Evolutionary conservation across 2,329 filamentous ascomycete species (phyloP), one percentile per base, ranked within the genome.

Genomic region (Aspergillus pseudoglaucus): DNA sequence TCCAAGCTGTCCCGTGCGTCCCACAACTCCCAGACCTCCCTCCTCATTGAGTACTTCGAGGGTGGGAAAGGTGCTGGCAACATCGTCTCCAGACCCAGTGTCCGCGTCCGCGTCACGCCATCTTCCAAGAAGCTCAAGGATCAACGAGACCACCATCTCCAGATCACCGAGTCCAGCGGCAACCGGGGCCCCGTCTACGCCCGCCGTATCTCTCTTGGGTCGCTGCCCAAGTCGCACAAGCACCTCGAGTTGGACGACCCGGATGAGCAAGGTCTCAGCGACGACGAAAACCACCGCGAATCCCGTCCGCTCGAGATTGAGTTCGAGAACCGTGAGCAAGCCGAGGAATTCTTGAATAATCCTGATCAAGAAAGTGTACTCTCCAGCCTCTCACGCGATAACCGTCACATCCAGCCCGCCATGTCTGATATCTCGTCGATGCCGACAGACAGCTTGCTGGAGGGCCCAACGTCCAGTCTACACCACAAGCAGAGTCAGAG

Each of bases 31-130:
- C 90, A 95, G 73, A 95, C 90, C 33, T 94, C 88, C 48, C 77
- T 96, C 56, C 77, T 96, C 60, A 96, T 96, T 61, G 90, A 96
- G 72, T 95, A 95, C 70, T 96, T 94, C 62, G 90, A 95, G 71
- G 87, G 83, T 57, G 82, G 84, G 53, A 90, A 79, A 48, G 76
- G 60, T 45, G 76, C 59, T 75, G 76, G 58, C 48, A 59, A 61
- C 61, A 73, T 75, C 30, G 79, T 82, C 58, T 84, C 86, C 59
- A 84, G 87, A 58, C 90, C 90, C 10, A 95, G 89, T 65, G 88
- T 96, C 46, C 75, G 85, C 58, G 85, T 88, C 46, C 80, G 84
- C 57, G 79, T 95, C 53, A 94, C 88, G 12, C 90, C 90, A 12
- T 89, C 87, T 35, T 73, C 71, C 55, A 79, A 75, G 66, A 82